These are phyloP conservation scores for Reticulascus tulasneorum DNA, from an alignment of 2,329 filamentous ascomycete genomes.

Conservation along the genomic window DNA sequence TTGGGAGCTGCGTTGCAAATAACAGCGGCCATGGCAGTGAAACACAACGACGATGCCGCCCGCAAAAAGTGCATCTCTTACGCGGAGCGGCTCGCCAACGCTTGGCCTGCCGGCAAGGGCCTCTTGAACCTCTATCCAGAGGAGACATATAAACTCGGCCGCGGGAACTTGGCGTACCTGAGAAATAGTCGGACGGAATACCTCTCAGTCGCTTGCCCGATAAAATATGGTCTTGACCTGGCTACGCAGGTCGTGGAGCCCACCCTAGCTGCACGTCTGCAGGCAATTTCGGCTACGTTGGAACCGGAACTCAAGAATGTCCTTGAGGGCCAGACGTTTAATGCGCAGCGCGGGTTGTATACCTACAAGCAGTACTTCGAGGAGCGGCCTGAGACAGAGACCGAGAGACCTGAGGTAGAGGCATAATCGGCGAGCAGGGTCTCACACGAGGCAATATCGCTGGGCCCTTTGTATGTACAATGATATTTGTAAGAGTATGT, in stretches of 20 bases:
- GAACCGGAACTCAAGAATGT: slow-evolving; percentile 31
- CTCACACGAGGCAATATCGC: slow-evolving; percentile 3
- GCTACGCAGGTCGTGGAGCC: slow-evolving; percentile 37
- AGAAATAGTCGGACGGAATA: slow-evolving; percentile 27
- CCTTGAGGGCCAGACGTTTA: slow-evolving; percentile 11
- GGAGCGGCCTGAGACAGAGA: not conserved
- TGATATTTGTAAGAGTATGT: slow-evolving; percentile 14
- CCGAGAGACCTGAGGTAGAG: not conserved
- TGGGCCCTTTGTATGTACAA: slow-evolving; percentile 17
- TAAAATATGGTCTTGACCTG: slow-evolving; percentile 40
- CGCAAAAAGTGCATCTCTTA: slow-evolving; percentile 31
- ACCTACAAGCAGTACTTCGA: slow-evolving; percentile 9
- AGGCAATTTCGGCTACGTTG: slow-evolving; percentile 33
- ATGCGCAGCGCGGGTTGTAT: slow-evolving; percentile 18
- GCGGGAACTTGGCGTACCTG: slow-evolving; percentile 24
- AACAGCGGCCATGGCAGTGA: slow-evolving; percentile 33
- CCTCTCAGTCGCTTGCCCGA: slow-evolving; percentile 22
- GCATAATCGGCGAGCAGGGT: slow-evolving; percentile 4
- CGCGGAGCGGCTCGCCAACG: slow-evolving; percentile 29
- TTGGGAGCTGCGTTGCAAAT: slow-evolving; percentile 39
- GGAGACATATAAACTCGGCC: slow-evolving; percentile 20
- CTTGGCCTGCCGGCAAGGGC: slow-evolving; percentile 37
- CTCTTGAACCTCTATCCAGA: slow-evolving; percentile 32
- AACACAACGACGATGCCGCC: slow-evolving; percentile 25
- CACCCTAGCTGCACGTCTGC: slow-evolving; percentile 32